Conservation (phyloP, 2,329 filamentous ascomycete genomes). For the Colletotrichum endophyticum region DNA sequence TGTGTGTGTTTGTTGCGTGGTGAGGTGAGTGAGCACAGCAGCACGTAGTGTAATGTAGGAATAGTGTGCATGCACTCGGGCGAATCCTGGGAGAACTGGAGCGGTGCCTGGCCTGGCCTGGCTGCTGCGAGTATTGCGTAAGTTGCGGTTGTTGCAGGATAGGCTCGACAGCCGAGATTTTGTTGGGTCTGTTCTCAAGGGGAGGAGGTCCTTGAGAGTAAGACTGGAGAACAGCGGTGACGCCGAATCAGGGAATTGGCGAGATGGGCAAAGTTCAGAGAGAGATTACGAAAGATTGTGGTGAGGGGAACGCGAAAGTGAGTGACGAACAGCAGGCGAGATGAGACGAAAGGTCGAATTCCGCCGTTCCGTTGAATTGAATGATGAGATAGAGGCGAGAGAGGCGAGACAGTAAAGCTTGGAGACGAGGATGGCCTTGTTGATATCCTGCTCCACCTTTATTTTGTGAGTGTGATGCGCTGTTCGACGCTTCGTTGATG, state of each 20-base stretch:
- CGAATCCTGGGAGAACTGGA: neutral
- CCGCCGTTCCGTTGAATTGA: neutral
- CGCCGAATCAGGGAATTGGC: neutral
- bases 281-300: neutral
- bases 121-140: neutral
- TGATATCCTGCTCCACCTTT: neutral
- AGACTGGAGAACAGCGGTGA: constrained; percentile 7
- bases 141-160: neutral
- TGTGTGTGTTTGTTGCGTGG: constrained; percentile 1
- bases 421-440: constrained; percentile 3
- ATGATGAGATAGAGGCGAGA: neutral
- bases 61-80: neutral
- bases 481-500: neutral
- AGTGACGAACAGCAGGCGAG: neutral
- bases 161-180: neutral
- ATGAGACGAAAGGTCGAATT: neutral
- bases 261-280: neutral
- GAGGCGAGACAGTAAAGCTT: neutral
- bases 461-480: neutral
- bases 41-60: neutral
- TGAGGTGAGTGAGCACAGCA: neutral
- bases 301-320: neutral
- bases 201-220: neutral
- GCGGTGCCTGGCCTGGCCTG: neutral
- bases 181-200: neutral